These are phyloP conservation scores for Bodo saltans DNA, from an alignment of 78 protist species.

Conservation along the genomic window DNA sequence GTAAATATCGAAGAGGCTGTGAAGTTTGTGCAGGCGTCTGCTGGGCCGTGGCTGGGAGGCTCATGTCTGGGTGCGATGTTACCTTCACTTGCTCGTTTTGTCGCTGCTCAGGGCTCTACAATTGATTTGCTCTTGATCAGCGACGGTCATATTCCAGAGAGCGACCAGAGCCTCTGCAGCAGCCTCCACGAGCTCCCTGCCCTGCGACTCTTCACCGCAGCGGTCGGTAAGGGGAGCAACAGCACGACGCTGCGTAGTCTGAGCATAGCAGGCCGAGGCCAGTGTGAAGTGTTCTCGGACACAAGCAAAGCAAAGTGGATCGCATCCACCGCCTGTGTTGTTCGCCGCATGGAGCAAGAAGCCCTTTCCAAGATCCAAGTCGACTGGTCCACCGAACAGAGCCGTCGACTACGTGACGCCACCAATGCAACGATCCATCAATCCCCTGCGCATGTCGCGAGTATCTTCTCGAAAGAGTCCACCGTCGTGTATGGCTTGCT, in stretches of 20 bases:
- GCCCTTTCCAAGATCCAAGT: background rate
- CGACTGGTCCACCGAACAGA: background rate
- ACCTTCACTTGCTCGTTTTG: background rate
- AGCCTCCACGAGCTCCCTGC: background rate
- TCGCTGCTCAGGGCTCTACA: background rate
- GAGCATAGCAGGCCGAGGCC: background rate
- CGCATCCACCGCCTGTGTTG: background rate
- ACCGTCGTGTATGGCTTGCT: slow-evolving; percentile 1
- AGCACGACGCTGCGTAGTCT: background rate
- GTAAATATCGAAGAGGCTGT: background rate
- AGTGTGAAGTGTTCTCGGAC: background rate
- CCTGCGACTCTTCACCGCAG: background rate
- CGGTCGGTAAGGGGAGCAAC: background rate
- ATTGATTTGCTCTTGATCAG: background rate
- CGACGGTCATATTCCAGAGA: background rate
- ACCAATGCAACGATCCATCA: background rate
- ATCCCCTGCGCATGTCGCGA: background rate
- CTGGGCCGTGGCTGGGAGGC: background rate
- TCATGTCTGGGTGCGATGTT: background rate
- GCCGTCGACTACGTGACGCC: too few relatives aligned
- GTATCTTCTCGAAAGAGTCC: background rate
- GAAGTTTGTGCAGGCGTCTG: background rate
- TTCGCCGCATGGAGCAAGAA: background rate
- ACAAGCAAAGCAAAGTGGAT: background rate
- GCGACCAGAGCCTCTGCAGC: background rate